A percentile compares a stretch with the other conserved stretches of the same genome.
Conservation (phyloP, 2,329 filamentous ascomycete genomes). For the Aspergillus quadrilineatus region DNA sequence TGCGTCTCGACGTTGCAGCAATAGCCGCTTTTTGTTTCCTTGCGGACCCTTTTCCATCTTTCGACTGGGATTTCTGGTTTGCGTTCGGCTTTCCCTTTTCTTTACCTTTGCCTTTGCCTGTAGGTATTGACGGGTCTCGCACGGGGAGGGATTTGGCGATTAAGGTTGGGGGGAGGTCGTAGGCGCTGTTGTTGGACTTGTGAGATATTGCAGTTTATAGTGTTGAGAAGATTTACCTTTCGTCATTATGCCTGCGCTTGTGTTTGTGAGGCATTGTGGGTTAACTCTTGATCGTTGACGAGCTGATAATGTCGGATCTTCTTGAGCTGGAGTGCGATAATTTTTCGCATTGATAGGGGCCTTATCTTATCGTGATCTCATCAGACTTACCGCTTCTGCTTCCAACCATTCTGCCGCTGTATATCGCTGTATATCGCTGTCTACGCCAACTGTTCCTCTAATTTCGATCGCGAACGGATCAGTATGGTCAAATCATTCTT, state of each 20-base stretch:
- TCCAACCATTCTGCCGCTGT: neutral
- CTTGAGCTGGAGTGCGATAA: neutral
- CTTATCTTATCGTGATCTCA: slow-evolving; percentile 4
- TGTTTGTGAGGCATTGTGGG: slow-evolving; percentile 80
- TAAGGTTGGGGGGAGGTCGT: slow-evolving; percentile 61
- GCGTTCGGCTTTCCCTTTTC: slow-evolving; percentile 53
- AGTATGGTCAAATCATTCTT: too few relatives aligned
- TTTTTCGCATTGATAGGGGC: neutral
- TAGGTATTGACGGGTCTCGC: slow-evolving; percentile 45
- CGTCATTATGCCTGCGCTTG: slow-evolving; percentile 58
- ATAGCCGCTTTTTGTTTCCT: slow-evolving; percentile 20
- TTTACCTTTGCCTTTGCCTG: slow-evolving; percentile 32
- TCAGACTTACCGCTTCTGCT: neutral
- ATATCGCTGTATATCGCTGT: neutral
- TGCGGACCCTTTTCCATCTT: neutral
- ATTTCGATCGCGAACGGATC: too few relatives aligned
- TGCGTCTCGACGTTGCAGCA: slow-evolving; percentile 18
- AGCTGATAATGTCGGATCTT: neutral
- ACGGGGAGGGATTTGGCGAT: slow-evolving; percentile 60
- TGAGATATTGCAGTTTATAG: neutral
- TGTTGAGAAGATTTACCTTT: neutral
- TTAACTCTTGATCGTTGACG: neutral
- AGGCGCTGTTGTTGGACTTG: slow-evolving; percentile 38
- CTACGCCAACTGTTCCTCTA: neutral
- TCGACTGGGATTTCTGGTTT: slow-evolving; percentile 23